Percentiles rank a stretch among this genome's conserved stretches.
Conservation (phyloP, 495 filamentous ascomycete species). For the Pyrenula aspistea region DNA sequence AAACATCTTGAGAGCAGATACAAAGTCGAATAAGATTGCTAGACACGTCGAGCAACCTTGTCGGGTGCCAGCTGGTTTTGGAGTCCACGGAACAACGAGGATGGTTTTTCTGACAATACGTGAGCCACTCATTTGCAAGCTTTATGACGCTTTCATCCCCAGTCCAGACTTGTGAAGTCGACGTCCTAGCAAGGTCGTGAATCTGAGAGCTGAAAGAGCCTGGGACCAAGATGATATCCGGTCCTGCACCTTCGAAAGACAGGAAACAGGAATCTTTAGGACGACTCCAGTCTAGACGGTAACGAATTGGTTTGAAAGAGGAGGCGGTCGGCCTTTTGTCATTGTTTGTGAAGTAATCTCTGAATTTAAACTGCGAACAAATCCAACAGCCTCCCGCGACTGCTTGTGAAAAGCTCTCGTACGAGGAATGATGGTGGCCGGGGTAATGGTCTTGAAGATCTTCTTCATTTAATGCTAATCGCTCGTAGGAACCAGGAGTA, state of each 20-base stretch:
- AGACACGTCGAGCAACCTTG: background rate
- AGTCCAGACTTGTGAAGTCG: background rate
- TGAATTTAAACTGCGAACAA: background rate
- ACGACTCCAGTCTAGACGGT: background rate
- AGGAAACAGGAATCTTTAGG: background rate
- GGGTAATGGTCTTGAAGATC: too few relatives aligned
- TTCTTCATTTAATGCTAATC: too few relatives aligned
- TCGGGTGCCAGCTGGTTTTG: background rate
- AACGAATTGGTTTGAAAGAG: background rate
- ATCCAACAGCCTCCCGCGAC: background rate
- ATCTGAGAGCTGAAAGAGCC: background rate
- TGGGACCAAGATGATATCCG: background rate
- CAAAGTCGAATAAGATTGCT: background rate
- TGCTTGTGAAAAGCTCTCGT: background rate
- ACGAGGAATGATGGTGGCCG: background rate
- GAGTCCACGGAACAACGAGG: background rate
- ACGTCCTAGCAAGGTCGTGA: background rate
- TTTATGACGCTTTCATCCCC: background rate
- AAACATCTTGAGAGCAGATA: background rate
- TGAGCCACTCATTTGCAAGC: background rate
- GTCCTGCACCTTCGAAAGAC: background rate
- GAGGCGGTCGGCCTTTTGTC: background rate
- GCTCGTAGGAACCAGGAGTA: too few relatives aligned
- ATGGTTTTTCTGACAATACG: background rate
- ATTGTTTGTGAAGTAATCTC: background rate